Conservation (phyloP, 2,329 filamentous ascomycete genomes). For the Hawksworthiomyces lignivorus region DNA sequence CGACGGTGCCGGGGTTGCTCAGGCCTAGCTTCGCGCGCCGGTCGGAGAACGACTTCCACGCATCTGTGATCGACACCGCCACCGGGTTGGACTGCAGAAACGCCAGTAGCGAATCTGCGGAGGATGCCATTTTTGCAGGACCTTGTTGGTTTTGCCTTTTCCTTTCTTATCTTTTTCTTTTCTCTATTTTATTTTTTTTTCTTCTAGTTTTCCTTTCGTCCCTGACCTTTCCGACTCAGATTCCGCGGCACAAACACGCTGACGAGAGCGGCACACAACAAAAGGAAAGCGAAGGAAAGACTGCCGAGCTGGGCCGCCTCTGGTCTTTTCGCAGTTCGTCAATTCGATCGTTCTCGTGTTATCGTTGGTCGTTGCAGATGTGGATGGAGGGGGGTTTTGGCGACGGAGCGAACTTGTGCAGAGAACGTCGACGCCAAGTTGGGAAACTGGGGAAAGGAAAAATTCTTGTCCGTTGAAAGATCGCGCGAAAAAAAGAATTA, state of each 20-base stretch:
- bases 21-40: constrained; percentile 82
- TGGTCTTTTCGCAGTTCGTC: constrained; percentile 7
- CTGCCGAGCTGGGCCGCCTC: no score
- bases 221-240: no score
- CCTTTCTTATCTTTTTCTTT: no score
- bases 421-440: constrained; percentile 9
- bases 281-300: no score
- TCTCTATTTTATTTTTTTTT: no score
- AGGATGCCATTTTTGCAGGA: constrained; percentile 39
- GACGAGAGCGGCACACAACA: no score
- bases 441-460: no score
- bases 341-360: constrained; percentile 1
- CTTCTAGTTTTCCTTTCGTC: no score
- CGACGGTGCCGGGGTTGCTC: constrained; percentile 85
- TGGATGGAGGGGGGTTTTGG: neutral
- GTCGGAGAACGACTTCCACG: constrained; percentile 73
- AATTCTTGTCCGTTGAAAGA: constrained; percentile 12
- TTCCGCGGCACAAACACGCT: no score
- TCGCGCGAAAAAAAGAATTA: constrained; percentile 11
- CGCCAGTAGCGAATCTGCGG: constrained; percentile 44
- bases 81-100: constrained; percentile 70
- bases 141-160: no score
- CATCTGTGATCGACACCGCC: constrained; percentile 62
- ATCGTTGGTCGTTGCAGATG: no score
- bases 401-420: no score